These are phyloP conservation scores for Gossypium arboreum DNA, from an alignment of 345 rosid species.

Conservation along the genomic window DNA sequence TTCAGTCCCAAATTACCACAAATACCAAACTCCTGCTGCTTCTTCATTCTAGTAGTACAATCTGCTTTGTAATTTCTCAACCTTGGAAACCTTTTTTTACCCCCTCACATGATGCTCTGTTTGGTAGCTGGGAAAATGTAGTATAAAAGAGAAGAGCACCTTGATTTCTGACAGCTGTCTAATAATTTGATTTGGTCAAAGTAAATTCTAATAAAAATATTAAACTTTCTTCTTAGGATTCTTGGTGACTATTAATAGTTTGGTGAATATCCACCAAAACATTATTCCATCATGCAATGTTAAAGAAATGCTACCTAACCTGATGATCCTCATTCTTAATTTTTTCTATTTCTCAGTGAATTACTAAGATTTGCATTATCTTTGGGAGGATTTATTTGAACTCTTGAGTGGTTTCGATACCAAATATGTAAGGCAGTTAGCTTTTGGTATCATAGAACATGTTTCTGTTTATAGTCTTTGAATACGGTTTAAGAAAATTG, in stretches of 20 bases:
- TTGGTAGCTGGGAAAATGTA: conserved; percentile 13
- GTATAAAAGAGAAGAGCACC: background rate
- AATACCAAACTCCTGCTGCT: background rate
- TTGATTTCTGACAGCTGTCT: conserved; percentile 3
- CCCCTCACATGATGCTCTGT: background rate
- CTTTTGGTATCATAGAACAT: background rate
- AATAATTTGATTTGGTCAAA: background rate
- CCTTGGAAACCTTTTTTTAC: background rate
- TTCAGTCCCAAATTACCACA: background rate
- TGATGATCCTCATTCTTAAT: background rate
- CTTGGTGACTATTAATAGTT: background rate
- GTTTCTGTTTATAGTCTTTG: background rate
- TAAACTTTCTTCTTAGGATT: background rate
- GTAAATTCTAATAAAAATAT: background rate
- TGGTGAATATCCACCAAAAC: background rate
- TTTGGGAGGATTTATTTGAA: background rate
- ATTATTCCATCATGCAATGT: conserved; percentile 10
- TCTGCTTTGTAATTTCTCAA: background rate
- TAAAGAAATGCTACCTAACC: conserved; percentile 11
- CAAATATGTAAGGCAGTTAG: background rate
- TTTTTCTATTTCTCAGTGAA: background rate
- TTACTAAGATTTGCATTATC: background rate
- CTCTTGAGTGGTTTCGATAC: background rate
- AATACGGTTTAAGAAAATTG: background rate
- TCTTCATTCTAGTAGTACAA: background rate